A percentile compares a stretch with the other conserved stretches of the same genome.
These are phyloP conservation scores for Boeremia lycopersici DNA, from an alignment of 2,329 filamentous ascomycete genomes.

Conservation along the genomic window DNA sequence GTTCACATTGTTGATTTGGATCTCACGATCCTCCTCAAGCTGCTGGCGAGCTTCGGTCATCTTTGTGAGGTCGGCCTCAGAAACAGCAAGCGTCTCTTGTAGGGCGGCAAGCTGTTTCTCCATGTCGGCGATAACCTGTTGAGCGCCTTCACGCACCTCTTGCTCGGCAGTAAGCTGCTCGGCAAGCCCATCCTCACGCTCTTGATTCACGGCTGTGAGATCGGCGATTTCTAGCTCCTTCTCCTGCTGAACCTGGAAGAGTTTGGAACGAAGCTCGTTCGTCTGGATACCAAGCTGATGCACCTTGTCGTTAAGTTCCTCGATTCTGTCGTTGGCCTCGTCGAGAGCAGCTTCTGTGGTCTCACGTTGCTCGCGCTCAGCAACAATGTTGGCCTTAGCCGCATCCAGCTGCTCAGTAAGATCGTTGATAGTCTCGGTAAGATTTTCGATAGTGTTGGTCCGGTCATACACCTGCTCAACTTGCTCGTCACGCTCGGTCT, in stretches of 20 bases:
- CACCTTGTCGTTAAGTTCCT: slow-evolving; percentile 48
- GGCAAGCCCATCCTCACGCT: slow-evolving; percentile 49
- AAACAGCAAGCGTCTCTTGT: slow-evolving; percentile 38
- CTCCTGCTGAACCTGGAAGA: slow-evolving; percentile 54
- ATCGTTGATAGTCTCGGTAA: slow-evolving; percentile 43
- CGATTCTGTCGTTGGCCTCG: slow-evolving; percentile 49
- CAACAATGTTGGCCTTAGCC: slow-evolving; percentile 45
- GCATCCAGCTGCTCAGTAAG: slow-evolving; percentile 48
- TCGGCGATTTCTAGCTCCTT: slow-evolving; percentile 48
- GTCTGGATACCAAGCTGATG: slow-evolving; percentile 52
- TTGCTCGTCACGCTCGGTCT: slow-evolving; percentile 48
- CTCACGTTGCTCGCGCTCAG: slow-evolving; percentile 53
- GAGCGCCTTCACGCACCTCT: slow-evolving; percentile 45
- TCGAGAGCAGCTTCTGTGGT: slow-evolving; percentile 52
- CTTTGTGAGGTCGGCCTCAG: slow-evolving; percentile 27
- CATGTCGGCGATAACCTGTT: slow-evolving; percentile 43
- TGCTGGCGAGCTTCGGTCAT: slow-evolving; percentile 42
- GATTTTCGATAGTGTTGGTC: slow-evolving; percentile 41
- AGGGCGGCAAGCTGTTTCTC: slow-evolving; percentile 45
- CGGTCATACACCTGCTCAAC: slow-evolving; percentile 43
- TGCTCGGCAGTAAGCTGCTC: slow-evolving; percentile 48
- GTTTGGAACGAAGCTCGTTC: slow-evolving; percentile 56
- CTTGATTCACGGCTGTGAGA: slow-evolving; percentile 45
- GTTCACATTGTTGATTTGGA: slow-evolving; percentile 44
- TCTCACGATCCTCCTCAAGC: slow-evolving; percentile 39